A percentile compares a stretch with the other conserved stretches of the same genome.
These are phyloP conservation scores for Lactifluus rugatus DNA, from an alignment of 768 basidiomycete genomes.

Conservation along the genomic window DNA sequence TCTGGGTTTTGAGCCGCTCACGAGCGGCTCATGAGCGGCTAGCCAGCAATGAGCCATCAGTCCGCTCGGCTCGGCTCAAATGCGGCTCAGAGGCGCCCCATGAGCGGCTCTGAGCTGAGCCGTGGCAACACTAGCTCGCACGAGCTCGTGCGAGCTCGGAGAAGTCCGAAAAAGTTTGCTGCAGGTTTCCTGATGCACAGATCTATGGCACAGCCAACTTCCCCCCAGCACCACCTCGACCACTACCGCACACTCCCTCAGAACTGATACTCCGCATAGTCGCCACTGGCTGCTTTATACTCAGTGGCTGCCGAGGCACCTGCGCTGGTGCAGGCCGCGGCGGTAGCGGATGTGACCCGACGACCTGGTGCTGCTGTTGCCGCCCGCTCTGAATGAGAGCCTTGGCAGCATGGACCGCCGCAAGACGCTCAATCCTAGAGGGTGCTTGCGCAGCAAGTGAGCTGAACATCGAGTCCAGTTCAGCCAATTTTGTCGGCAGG, in stretches of 20 bases:
- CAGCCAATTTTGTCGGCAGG: neutral
- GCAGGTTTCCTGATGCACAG: no score
- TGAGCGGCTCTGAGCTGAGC: no score
- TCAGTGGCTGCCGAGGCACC: neutral
- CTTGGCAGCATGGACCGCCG: conserved; percentile 3
- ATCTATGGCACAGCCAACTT: neutral
- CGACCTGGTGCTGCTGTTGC: neutral
- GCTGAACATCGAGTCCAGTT: neutral
- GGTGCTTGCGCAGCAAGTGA: neutral
- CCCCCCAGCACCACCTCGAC: neutral
- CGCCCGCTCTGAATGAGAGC: neutral
- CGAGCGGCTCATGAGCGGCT: no score
- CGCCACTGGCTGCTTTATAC: neutral
- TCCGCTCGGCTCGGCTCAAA: no score
- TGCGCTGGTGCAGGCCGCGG: neutral
- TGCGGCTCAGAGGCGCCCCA: no score
- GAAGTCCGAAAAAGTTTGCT: no score
- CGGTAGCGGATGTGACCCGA: neutral
- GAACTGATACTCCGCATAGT: neutral
- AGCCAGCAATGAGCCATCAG: no score
- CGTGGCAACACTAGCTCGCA: no score
- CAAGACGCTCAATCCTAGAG: neutral
- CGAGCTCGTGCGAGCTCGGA: no score
- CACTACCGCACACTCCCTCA: neutral
- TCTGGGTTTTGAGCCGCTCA: no score